Base-by-base conservation (phyloP, 257 asterid species). In the Catharanthus roseus region DNA sequence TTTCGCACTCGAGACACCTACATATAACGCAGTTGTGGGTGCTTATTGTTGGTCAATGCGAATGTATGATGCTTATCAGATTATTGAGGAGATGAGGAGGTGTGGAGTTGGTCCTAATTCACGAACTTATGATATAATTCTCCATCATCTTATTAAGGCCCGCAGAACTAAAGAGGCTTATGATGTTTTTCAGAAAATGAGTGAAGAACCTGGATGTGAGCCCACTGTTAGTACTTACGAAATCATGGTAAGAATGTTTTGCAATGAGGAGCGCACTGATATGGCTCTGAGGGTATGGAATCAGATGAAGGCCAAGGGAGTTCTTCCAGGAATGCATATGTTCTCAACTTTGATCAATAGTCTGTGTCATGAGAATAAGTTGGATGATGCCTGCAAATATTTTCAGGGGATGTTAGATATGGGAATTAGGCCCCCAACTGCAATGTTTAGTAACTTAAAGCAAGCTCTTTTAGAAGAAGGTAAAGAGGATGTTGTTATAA, bases 201-300 rank as follows among this genome's bases (percentile, higher is more conserved):
- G 81, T 29, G 80, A 77, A 31, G 95, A 86, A 69, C 74, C 49
- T 13, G 90, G 87, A 41, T 86, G 92, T 34, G 91, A 83, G 70
- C 92, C 95, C 0, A 82, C 87, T 51, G 61, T 77, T 16, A 93
- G 95, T 12, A 90, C 95, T 5, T 90, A 89, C 23, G 97, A 88
- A 88, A 86, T 89, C 10, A 84, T 93, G 69, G 83, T 89, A 55
- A 85, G 97, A 83, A 90, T 88, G 98, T 89, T 86, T 42, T 90
- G 97, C 84, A 84, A 80, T 0, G 82, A 75, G 73, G 82, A 85
- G 24, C 74, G 86, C 10, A 76, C 69, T 11, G 95, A 85, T 77
- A 87, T 86, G 98, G 95, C 96, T 3, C 18, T 88, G 67, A 64
- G 70, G 28, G 74, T 89, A 0, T 89, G 97, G 97, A 80, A 75